Evolutionary conservation across 1,139 yeast species (phyloP), one percentile per base, ranked within the genome.

Genomic region (Debaryomyces singareniensis): DNA sequence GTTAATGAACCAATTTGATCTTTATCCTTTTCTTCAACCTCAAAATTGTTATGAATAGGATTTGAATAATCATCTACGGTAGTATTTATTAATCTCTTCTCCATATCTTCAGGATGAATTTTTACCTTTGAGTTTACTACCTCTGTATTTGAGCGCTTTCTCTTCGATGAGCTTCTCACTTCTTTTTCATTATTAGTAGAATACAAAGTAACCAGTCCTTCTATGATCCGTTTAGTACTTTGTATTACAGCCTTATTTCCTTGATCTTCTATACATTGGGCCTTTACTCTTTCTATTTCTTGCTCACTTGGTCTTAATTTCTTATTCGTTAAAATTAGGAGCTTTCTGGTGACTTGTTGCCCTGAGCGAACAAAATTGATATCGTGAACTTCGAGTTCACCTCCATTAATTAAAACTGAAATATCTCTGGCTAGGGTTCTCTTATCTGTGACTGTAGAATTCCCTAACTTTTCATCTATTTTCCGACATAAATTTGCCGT

Each of bases 381-480:
- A 27, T 51, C 52, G 29, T 52, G 50, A 5, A 54, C 46, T 30
- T 58, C 62, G 13, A 66, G 29, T 3, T 45, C 48, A 2, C 50
- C 48, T 29, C 37, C 38, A 5, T 43, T 37, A 2, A 53, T 50
- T 14, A 60, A 39, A 10, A 42, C 32, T 2, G 55, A 45, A 1
- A 70, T 59, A 43, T 73, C 79, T 28, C 73, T 55, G 2, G 60
- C 58, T 5, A 72, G 34, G 0, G 80, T 74, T 34, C 65, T 66
- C 32, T 58, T 53, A 43, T 73, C 80, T 2, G 75, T 65, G 1
- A 43, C 34, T 9, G 73, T 67, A 2, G 53, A 44, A 15, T 47
- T 51, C 3, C 58, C 59, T 29, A 72, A 42, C 11, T 43, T 35
- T 26, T 49, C 45, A 29, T 72, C 73, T 12, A 73, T 37, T 7